Conservation (phyloP, 129 eudicot species). For the Ambrosia trifida region DNA sequence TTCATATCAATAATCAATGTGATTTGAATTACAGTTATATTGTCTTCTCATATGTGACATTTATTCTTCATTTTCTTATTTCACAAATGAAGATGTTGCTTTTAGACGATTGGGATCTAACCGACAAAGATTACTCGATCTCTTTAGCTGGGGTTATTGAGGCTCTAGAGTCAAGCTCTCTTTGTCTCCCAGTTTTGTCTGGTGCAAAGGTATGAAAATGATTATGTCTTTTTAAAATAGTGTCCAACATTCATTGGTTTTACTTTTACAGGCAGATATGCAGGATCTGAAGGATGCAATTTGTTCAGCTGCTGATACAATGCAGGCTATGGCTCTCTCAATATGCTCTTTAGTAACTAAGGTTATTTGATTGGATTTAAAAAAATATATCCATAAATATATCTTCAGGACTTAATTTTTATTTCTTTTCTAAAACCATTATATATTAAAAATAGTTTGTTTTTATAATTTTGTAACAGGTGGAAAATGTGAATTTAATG, state of each 20-base stretch:
- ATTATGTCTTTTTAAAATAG: neutral
- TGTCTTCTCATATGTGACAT: neutral
- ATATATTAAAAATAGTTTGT: neutral
- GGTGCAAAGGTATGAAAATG: conserved; percentile 39
- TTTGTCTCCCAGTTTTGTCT: conserved; percentile 34
- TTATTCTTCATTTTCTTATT: neutral
- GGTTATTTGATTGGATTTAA: conserved; percentile 35
- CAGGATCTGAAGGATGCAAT: conserved; percentile 62
- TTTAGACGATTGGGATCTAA: conserved; percentile 36
- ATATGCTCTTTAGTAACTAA: conserved; percentile 52
- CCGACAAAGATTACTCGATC: conserved; percentile 24
- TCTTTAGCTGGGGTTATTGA: conserved; percentile 33
- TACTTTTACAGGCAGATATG: conserved; percentile 59
- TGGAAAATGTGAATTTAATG: conserved; percentile 57
- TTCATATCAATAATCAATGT: too few relatives aligned
- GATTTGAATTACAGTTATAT: too few relatives aligned
- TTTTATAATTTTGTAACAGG: conserved; percentile 37
- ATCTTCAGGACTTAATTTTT: neutral
- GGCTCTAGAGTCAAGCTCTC: conserved; percentile 42
- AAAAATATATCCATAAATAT: neutral
- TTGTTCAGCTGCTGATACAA: conserved; percentile 71
- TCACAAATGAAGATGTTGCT: conserved; percentile 26
- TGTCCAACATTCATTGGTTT: neutral
- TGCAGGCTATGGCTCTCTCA: conserved; percentile 69
- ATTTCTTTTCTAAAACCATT: neutral